A percentile compares a stretch with the other conserved stretches of the same genome.
phyloP scores from a whole-genome alignment of 2,329 filamentous ascomycete species.

The Waltergamsia citrina region DNA sequence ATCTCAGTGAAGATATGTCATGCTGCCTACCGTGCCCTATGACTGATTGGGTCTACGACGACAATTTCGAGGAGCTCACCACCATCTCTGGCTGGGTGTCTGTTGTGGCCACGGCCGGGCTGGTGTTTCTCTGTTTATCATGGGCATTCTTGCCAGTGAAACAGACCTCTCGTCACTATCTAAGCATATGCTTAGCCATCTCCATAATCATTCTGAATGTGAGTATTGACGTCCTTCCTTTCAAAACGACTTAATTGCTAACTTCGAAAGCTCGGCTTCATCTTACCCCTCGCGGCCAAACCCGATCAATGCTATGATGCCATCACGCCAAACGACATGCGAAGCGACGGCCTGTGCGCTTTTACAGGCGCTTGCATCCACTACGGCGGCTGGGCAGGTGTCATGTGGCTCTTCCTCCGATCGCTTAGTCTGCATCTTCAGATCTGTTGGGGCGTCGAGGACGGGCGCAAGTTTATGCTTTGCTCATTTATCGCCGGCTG shows the following conservation, averaged over 20 bases:
- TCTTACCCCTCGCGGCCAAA: constrained; percentile 70
- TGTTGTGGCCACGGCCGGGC: constrained; percentile 62
- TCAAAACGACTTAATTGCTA: constrained; percentile 8
- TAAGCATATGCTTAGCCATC: constrained; percentile 76
- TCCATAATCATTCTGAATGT: constrained; percentile 73
- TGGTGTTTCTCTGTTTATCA: constrained; percentile 67
- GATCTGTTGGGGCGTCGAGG: constrained; percentile 92
- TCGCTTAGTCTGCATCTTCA: constrained; percentile 89
- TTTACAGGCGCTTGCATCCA: constrained; percentile 80
- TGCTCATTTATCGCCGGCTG: constrained; percentile 71
- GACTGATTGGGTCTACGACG: constrained; percentile 63
- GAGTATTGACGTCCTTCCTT: constrained; percentile 24
- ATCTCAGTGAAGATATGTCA: constrained; percentile 33
- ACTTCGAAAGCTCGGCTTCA: constrained; percentile 63
- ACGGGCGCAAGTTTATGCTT: constrained; percentile 85
- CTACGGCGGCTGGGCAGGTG: constrained; percentile 72
- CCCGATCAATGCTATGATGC: constrained; percentile 77
- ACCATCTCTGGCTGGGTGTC: constrained; percentile 70
- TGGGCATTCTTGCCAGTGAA: constrained; percentile 75
- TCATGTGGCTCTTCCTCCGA: constrained; percentile 86
- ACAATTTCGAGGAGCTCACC: constrained; percentile 49
- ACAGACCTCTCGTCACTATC: constrained; percentile 83
- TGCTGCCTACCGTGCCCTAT: constrained; percentile 91
- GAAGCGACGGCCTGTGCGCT: constrained; percentile 69
- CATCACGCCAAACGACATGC: constrained; percentile 93